Evolutionary conservation across 1,139 yeast genomes (phyloP).

Genomic region (Taphrina betulina): DNA sequence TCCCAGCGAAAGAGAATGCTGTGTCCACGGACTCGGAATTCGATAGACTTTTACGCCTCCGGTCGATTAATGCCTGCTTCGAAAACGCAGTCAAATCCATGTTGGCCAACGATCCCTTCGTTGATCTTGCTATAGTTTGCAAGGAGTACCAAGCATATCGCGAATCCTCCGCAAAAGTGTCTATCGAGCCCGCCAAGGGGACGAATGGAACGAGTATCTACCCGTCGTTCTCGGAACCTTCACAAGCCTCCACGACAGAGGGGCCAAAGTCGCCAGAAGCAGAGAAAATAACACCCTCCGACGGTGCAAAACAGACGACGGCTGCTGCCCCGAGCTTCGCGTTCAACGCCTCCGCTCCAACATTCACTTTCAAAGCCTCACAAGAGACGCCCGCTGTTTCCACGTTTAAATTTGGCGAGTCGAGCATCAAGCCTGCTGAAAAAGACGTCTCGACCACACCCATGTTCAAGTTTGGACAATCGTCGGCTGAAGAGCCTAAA

Average conservation of each 20-base stretch:
- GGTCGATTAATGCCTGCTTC: conserved; percentile 38
- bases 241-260: conserved; percentile 44
- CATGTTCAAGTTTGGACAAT: no score
- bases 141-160: conserved; percentile 14
- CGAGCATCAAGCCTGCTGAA: conserved; percentile 2
- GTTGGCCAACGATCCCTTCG: conserved; percentile 18
- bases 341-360: conserved; percentile 15
- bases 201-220: conserved; percentile 8
- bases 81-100: conserved; percentile 2
- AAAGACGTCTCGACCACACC: no score
- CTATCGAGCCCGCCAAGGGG: conserved; percentile 4
- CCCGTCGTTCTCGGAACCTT: conserved; percentile 39
- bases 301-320: not conserved
- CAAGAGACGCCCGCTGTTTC: not conserved
- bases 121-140: conserved; percentile 12
- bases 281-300: no score
- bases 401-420: conserved; percentile 2
- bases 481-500: not conserved
- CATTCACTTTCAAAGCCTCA: conserved; percentile 12
- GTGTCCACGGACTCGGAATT: conserved; percentile 7
- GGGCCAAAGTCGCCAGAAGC: conserved; percentile 35
- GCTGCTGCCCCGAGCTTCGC: conserved; percentile 17
- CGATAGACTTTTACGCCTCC: conserved; percentile 14
- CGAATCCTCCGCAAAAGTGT: not conserved
- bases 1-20: not conserved